phyloP scores from a whole-genome alignment of 305 asterid species.

The Salvia sclarea region DNA sequence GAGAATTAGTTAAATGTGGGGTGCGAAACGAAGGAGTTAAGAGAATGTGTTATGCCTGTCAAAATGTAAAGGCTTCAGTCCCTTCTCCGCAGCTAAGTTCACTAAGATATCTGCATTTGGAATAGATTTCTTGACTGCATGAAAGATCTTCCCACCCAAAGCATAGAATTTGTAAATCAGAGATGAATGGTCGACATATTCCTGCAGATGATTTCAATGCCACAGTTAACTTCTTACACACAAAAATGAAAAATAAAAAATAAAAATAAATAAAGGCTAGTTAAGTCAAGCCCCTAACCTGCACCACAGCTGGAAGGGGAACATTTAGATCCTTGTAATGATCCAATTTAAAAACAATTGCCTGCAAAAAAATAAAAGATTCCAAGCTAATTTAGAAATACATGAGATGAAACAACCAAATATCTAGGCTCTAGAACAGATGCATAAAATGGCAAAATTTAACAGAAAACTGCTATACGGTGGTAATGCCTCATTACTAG shows the following conservation, averaged over 20 bases:
- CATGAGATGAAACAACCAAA: not conserved
- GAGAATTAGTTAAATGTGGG: constrained; percentile 7
- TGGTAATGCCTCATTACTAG: constrained; percentile 10
- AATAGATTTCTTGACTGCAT: constrained; percentile 83
- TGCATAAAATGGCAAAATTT: constrained; percentile 17
- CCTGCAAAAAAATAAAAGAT: constrained; percentile 62
- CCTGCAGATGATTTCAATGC: constrained; percentile 55
- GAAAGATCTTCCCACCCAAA: constrained; percentile 71
- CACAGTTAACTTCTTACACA: constrained; percentile 17
- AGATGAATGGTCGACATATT: constrained; percentile 93
- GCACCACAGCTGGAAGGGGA: constrained; percentile 93
- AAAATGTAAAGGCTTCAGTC: constrained; percentile 70
- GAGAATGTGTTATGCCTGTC: constrained; percentile 60
- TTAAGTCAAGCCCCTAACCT: constrained; percentile 49
- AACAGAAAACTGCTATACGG: constrained; percentile 4
- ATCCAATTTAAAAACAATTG: constrained; percentile 71
- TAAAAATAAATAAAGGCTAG: constrained; percentile 15
- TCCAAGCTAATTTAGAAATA: too few species aligned
- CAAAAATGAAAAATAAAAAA: constrained; percentile 28
- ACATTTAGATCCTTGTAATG: constrained; percentile 78
- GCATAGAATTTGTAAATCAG: constrained; percentile 81
- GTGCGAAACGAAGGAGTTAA: constrained; percentile 18
- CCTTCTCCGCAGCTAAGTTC: constrained; percentile 57
- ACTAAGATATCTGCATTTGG: constrained; percentile 77
- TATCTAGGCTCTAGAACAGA: not conserved